These are phyloP conservation scores for Aspergillus japonicus DNA, from an alignment of 2,329 filamentous ascomycete genomes.

Conservation along the genomic window DNA sequence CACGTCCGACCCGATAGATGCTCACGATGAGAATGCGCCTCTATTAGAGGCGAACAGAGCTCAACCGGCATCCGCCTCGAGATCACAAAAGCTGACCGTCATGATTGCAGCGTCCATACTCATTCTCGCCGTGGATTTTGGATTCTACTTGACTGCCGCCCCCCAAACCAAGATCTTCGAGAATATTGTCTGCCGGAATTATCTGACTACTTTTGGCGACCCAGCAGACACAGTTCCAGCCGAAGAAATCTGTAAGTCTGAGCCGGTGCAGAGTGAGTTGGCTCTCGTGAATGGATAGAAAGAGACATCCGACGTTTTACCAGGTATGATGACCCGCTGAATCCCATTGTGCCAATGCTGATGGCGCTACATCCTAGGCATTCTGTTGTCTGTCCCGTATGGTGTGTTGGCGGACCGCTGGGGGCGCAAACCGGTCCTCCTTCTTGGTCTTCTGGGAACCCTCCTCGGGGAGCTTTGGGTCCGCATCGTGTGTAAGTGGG, in stretches of 20 bases:
- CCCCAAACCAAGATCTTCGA: conserved; percentile 20
- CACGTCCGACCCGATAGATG: neutral
- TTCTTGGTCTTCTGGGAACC: conserved; percentile 22
- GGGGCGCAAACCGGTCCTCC: conserved; percentile 28
- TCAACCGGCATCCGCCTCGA: neutral
- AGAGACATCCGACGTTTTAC: conserved; percentile 25
- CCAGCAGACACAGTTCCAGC: conserved; percentile 27
- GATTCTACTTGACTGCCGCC: conserved; percentile 20
- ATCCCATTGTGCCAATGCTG: neutral
- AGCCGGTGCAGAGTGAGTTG: conserved; percentile 31
- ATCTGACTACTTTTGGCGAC: conserved; percentile 17
- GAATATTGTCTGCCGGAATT: neutral
- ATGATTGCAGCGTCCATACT: conserved; percentile 17
- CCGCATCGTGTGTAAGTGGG: conserved; percentile 28
- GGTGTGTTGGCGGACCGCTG: conserved; percentile 31
- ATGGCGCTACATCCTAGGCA: conserved; percentile 13
- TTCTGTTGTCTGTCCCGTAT: conserved; percentile 31
- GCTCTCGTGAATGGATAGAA: conserved; percentile 32
- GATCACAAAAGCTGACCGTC: conserved; percentile 19
- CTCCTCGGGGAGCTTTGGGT: conserved; percentile 26
- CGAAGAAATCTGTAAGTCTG: conserved; percentile 27
- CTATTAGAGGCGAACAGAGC: neutral
- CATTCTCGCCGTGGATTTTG: conserved; percentile 23
- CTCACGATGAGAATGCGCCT: neutral
- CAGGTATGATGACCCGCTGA: conserved; percentile 15